Base-by-base conservation (phyloP, 2,329 filamentous ascomycete genomes). In the Ophiocordyceps sinensis region DNA sequence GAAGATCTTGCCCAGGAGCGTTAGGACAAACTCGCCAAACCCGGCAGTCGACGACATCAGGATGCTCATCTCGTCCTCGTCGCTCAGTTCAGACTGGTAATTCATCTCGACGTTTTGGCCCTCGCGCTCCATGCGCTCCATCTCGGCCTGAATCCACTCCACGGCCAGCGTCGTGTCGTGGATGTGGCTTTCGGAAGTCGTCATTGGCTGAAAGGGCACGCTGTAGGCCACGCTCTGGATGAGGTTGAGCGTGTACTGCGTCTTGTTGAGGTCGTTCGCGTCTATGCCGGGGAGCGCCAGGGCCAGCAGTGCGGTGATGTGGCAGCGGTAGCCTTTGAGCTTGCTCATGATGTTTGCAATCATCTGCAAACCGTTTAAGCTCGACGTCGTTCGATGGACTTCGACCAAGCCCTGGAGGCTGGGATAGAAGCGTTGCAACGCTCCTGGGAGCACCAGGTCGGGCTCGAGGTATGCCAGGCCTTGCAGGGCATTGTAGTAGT, bases 181-280 rank as follows among this genome's bases (percentile, higher is more conserved):
- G 37, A 85, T 68, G 45, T 79, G 75, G 37, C 75, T 72, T 42
- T 73, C 68, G 37, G 79, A 77, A 3, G 51, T 58, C 13, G 48
- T 53, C 39, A 98, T 66, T 45, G 93, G 83, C 43, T 84, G 78
- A 55, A 98, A 85, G 0, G 91, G 93, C 40, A 98, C 93, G 53
- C 89, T 94, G 65, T 95, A 96, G 44, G 87, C 89, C 12, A 96
- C 85, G 43, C 85, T 84, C 60, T 96, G 89, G 43, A 98, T 91
- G 57, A 95, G 95, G 49, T 88, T 85, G 43, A 98, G 70, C 0
- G 91, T 93, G 60, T 94, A 85, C 51, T 94, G 75, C 1, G 91
- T 96, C 69, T 98, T 98, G 56, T 91, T 88, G 23, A 98, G 67
- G 61, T 98, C 91, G 56, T 98, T 98, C 47, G 93, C 88, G 62